Base-by-base conservation (phyloP, 306 rosid genomes). In the Rubus parviflorus region DNA sequence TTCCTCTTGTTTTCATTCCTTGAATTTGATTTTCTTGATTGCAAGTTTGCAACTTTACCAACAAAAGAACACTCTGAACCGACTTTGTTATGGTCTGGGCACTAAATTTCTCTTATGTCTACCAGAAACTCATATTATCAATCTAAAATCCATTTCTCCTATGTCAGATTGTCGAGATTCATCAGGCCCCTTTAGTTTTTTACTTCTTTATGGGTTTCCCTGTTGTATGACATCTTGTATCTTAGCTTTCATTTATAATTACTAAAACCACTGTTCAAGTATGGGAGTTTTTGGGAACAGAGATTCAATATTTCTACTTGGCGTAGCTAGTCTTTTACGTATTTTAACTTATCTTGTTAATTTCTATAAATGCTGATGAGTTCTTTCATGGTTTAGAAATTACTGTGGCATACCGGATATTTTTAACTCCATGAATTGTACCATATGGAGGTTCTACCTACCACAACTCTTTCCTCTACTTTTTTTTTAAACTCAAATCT, bases 1-100 rank as follows among this genome's bases (percentile, higher is more conserved):
- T 43, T 47, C 40, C 71, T 78, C 53, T 66, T 23, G 63, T 75
- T 54, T 17, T 7, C 7, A 41, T 41, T 66, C 30, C 60, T 20
- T 61, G 57, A 17, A 52, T 23, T 8, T 38, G 43, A 22, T 46
- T 45, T 43, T 16, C 30, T 45, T n/a, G 23, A 38, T 35, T 47
- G 53, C 41, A 57, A 20, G 23, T 20, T 35, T 47, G 53, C 41
- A 57, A 20, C 23, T 23, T 20, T 23, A 57, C 22, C 38, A 41
- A 52, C 40, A 54, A 73, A 13, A 56, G 38, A 40, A 13, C 40
- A 42, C 45, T 38, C 40, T 54, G 63, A 38, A 23, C n/a, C 23
- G n/a, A 37, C 15, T 72, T 52, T 52, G n/a, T 12, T 6, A 35
- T 51, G 3, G 5, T 43, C 49, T 40, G 38, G 2, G 23, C 37